Evolutionary conservation across 331 rosid species (phyloP).

Genomic region (Malus hybrid): DNA sequence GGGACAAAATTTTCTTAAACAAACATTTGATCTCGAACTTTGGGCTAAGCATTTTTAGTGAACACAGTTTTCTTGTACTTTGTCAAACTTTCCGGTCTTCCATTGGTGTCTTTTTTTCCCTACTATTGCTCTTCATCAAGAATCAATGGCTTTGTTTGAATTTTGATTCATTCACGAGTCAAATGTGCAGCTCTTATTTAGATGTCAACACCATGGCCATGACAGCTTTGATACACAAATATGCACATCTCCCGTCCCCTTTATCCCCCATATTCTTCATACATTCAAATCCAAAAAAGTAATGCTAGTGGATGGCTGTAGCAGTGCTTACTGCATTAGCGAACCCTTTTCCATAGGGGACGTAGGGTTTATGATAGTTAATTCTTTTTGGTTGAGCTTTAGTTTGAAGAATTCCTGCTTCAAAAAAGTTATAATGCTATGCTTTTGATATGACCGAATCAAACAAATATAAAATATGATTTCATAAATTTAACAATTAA

Average conservation of each 20-base stretch:
- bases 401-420: neutral
- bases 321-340: neutral
- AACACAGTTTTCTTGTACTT: neutral
- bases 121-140: neutral
- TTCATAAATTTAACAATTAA: too few relatives aligned
- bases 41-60: neutral
- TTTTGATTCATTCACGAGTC: slow-evolving; percentile 16
- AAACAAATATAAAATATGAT: neutral
- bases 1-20: neutral
- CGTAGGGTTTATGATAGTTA: neutral
- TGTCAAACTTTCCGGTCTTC: slow-evolving; percentile 11
- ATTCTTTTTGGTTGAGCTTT: neutral
- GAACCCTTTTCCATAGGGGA: slow-evolving; percentile 1
- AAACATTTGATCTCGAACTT: neutral
- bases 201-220: slow-evolving; percentile 1
- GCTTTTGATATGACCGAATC: neutral
- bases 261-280: neutral
- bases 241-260: neutral
- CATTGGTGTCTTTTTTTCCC: slow-evolving; percentile 13
- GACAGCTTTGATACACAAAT: slow-evolving; percentile 3
- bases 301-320: slow-evolving; percentile 1
- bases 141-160: slow-evolving; percentile 4
- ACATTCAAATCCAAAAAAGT: neutral
- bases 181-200: slow-evolving; percentile 15
- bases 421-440: neutral